These are phyloP conservation scores for Prorocentrum cordatum DNA, from an alignment of 169 alveolate genomes.

Conservation along the genomic window DNA sequence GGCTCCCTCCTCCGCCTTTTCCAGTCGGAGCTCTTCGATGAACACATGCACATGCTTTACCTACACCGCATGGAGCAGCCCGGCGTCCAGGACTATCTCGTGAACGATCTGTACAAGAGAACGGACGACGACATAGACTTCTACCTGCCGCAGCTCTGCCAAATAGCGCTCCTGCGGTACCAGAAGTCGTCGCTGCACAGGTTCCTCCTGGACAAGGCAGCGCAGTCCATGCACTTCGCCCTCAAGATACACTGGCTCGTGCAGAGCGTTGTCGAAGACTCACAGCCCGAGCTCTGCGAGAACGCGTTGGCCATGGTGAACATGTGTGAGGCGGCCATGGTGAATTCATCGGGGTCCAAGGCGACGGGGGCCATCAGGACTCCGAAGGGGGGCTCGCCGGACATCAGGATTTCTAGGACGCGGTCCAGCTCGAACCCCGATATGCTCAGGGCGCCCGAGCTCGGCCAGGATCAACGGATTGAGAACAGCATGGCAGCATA, in stretches of 20 bases:
- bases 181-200: conserved; percentile 34
- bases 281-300: conserved; percentile 35
- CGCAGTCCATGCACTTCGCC: conserved; percentile 43
- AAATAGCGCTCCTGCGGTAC: conserved; percentile 40
- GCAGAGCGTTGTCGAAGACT: conserved; percentile 29
- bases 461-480: too few relatives aligned
- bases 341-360: too few relatives aligned
- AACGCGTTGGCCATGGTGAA: conserved; percentile 48
- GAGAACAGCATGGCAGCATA: too few relatives aligned
- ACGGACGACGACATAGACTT: conserved; percentile 47
- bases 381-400: too few relatives aligned
- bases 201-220: conserved; percentile 47
- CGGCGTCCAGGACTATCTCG: conserved; percentile 49
- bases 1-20: too few relatives aligned
- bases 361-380: too few relatives aligned
- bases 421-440: too few relatives aligned
- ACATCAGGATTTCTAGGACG: too few relatives aligned
- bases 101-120: conserved; percentile 61
- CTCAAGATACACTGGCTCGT: conserved; percentile 53
- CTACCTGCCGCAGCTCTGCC: conserved; percentile 61
- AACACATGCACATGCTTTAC: conserved; percentile 54
- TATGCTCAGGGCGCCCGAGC: too few relatives aligned
- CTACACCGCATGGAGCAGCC: conserved; percentile 32
- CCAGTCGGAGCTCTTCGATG: conserved; percentile 64
- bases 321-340: conserved; percentile 57